Base-by-base conservation (phyloP, 1,139 yeast species). In the Saccharomyces pastorianus region DNA sequence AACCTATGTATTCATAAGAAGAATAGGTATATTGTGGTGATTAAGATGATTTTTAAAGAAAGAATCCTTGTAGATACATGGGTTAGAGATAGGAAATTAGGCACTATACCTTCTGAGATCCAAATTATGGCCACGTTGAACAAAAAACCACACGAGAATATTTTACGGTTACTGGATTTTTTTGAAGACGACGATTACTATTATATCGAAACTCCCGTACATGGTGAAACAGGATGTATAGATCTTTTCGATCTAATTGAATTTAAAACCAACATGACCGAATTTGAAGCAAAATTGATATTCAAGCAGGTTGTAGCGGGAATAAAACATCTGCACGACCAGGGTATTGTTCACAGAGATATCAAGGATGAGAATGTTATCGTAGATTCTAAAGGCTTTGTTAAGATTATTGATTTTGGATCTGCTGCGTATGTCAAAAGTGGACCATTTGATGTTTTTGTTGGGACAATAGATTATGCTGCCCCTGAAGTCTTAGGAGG, bases 371-470 rank as follows among this genome's bases (percentile, higher is more conserved):
- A 93, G 64, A 93, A 93, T 64, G 81, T 93, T 48, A 88, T 93
- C 62, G 87, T 93, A 50, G 96, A 93, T 65, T 82, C 82, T 55
- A 76, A 82, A 56, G 88, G 88, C 3, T 74, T 83, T 41, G 84
- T 89, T 55, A 91, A 91, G 69, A 75, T 93, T 57, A 93, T 93
- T 66, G 99, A 93, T 71, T 93, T 90, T 71, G 99, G 99, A 0
- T 85, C 96, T 54, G 96, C 97, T 0, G 96, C 97, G 0, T 88
- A 89, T 69, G 81, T 84, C 25, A 82, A 80, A 59, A 91, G 85
- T 71, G 98, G 98, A 0, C 98, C 98, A 2, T 93, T 91, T 72
- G 96, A 91, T 64, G 96, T 91, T 9, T 93, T 93, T 72, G 98
- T 93, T 1, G 99, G 99, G 2, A 93, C 99, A 0, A 83, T 93